Evolutionary conservation across 805 yeast species (phyloP).

Genomic region (Scheffersomyces lignosus): DNA sequence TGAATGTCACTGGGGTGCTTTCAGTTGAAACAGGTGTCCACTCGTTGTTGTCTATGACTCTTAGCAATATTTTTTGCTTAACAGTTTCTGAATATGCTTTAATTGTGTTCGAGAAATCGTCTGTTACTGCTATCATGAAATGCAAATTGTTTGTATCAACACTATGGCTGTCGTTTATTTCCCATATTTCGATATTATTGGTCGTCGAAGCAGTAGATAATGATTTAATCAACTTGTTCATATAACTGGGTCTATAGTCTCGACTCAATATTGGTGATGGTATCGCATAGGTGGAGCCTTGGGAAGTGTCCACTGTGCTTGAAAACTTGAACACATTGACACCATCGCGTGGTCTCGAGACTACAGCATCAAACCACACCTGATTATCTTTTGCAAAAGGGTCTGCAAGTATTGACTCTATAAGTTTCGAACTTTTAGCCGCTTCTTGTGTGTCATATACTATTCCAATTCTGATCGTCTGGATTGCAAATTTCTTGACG

Average conservation of each 20-base stretch:
- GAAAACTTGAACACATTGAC: slow-evolving; percentile 21
- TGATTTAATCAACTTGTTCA: slow-evolving; percentile 4
- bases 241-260: slow-evolving; percentile 22
- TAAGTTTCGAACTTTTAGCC: slow-evolving; percentile 23
- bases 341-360: slow-evolving; percentile 15
- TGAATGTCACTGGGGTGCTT: slow-evolving; percentile 23
- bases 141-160: slow-evolving; percentile 16
- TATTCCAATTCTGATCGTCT: slow-evolving; percentile 31
- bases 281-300: slow-evolving; percentile 8
- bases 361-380: slow-evolving; percentile 31
- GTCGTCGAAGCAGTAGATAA: slow-evolving; percentile 7
- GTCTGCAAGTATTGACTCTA: slow-evolving; percentile 39
- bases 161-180: slow-evolving; percentile 15
- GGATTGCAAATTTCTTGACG: slow-evolving; percentile 3
- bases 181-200: slow-evolving; percentile 20
- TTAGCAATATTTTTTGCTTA: slow-evolving; percentile 28
- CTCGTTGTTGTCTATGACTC: slow-evolving; percentile 38
- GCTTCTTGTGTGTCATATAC: slow-evolving; percentile 27
- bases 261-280: slow-evolving; percentile 34
- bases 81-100: slow-evolving; percentile 12
- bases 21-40: slow-evolving; percentile 38
- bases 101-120: slow-evolving; percentile 14
- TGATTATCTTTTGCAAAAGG: slow-evolving; percentile 35
- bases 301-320: not conserved
- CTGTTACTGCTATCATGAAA: slow-evolving; percentile 21